A percentile compares a stretch with the other conserved stretches of the same genome.
These are phyloP conservation scores for Triticum dicoccoides DNA, from an alignment of 176 grass and related monocot species.

Conservation along the genomic window DNA sequence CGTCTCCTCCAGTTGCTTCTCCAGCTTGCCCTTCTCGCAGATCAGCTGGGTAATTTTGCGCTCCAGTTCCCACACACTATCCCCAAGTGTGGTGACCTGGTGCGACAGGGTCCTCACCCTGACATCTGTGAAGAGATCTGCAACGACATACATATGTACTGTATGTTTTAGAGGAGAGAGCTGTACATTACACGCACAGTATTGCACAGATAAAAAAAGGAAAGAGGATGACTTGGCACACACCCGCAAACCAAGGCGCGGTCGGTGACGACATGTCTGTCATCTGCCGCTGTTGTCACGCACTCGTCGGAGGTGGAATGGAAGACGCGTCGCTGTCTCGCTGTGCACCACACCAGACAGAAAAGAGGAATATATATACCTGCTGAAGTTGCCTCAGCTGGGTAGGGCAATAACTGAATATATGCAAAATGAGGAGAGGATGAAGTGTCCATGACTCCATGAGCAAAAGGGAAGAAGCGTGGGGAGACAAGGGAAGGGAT, in stretches of 20 bases:
- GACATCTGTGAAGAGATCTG: conserved; percentile 20
- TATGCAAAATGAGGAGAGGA: neutral
- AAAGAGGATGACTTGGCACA: neutral
- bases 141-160: neutral
- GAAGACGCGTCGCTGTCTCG: neutral
- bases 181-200: neutral
- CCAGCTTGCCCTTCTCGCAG: conserved; percentile 3
- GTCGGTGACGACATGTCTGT: neutral
- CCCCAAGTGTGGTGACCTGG: conserved; percentile 6
- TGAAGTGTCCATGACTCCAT: neutral
- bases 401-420: neutral
- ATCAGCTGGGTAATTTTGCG: neutral
- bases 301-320: neutral
- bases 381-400: no score
- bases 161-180: neutral
- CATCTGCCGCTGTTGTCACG: neutral
- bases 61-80: conserved; percentile 13
- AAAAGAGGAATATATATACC: neutral
- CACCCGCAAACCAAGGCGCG: conserved; percentile 15
- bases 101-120: conserved; percentile 16
- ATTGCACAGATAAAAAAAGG: neutral
- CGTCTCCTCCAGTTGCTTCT: conserved; percentile 11
- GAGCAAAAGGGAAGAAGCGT: neutral
- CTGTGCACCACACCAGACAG: neutral
- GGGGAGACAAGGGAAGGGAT: neutral